Evolutionary conservation across 1,284 basidiomycete species (phyloP).

Genomic region (Trametes sp.): DNA sequence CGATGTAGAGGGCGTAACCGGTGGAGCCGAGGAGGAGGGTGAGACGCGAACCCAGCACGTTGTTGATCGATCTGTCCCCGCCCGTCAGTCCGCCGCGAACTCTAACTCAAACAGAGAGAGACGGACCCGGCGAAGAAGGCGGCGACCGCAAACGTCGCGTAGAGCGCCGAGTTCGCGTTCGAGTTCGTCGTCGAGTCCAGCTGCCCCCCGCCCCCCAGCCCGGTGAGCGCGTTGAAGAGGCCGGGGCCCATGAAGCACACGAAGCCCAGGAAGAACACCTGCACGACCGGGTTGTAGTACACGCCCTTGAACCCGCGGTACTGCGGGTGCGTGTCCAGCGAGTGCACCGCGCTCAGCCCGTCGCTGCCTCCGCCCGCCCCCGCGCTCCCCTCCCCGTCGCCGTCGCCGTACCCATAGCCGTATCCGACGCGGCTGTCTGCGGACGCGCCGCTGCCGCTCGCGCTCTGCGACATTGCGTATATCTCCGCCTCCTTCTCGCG

Average conservation of each 20-base stretch:
- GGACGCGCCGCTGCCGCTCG: slow-evolving; percentile 25
- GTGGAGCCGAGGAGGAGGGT: slow-evolving; percentile 77
- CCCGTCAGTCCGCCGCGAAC: slow-evolving; percentile 2
- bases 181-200: slow-evolving; percentile 64
- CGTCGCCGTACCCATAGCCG: neutral
- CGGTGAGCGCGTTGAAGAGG: slow-evolving; percentile 56
- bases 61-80: slow-evolving; percentile 70
- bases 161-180: slow-evolving; percentile 72
- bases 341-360: slow-evolving; percentile 23
- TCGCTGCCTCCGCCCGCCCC: slow-evolving; percentile 14
- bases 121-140: slow-evolving; percentile 73
- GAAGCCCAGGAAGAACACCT: slow-evolving; percentile 67
- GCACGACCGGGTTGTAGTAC: slow-evolving; percentile 49
- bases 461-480: slow-evolving; percentile 28
- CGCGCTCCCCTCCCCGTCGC: too few species aligned
- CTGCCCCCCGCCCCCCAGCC: slow-evolving; percentile 77
- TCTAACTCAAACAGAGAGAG: neutral
- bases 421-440: slow-evolving; percentile 16
- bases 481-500: slow-evolving; percentile 22
- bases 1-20: slow-evolving; percentile 80
- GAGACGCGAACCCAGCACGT: slow-evolving; percentile 75
- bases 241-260: slow-evolving; percentile 75
- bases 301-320: slow-evolving; percentile 44
- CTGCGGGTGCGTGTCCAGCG: slow-evolving; percentile 35
- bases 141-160: slow-evolving; percentile 70